Evolutionary conservation across 441 rosid genomes (phyloP).

Genomic region (Pelargonium myrrhifolium): DNA sequence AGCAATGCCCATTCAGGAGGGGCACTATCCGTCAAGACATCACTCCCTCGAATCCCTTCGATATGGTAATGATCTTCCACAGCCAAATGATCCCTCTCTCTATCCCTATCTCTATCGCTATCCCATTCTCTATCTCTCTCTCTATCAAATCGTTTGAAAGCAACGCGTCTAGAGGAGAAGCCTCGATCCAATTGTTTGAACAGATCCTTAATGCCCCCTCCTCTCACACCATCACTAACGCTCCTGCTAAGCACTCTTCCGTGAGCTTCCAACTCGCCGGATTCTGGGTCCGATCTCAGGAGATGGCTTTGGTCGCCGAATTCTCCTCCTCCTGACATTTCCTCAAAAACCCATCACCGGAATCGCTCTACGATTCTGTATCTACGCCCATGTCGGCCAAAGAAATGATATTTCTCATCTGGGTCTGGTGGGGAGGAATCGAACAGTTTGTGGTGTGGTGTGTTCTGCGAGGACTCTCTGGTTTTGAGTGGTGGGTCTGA

Average conservation of each 20-base stretch:
- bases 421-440: not conserved
- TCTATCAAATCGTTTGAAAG: conserved; percentile 3
- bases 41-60: not conserved
- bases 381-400: not conserved
- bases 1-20: conserved; percentile 5
- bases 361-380: not conserved
- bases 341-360: conserved; percentile 1
- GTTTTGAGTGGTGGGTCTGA: not conserved
- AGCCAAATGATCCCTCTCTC: conserved; percentile 1
- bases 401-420: not conserved
- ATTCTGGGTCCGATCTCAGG: conserved; percentile 2
- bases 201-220: conserved; percentile 5
- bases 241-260: not conserved
- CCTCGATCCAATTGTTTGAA: not conserved
- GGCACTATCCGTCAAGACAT: not conserved
- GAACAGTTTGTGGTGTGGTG: not conserved
- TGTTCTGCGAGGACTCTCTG: not conserved
- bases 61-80: not conserved
- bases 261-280: not conserved
- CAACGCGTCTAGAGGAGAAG: not conserved
- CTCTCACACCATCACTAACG: not conserved
- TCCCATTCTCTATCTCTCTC: conserved; percentile 4
- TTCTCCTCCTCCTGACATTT: not conserved
- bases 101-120: not conserved
- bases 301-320: conserved; percentile 1